These are phyloP conservation scores for Luffa acutangula DNA, from an alignment of 306 rosid genomes.

Conservation along the genomic window DNA sequence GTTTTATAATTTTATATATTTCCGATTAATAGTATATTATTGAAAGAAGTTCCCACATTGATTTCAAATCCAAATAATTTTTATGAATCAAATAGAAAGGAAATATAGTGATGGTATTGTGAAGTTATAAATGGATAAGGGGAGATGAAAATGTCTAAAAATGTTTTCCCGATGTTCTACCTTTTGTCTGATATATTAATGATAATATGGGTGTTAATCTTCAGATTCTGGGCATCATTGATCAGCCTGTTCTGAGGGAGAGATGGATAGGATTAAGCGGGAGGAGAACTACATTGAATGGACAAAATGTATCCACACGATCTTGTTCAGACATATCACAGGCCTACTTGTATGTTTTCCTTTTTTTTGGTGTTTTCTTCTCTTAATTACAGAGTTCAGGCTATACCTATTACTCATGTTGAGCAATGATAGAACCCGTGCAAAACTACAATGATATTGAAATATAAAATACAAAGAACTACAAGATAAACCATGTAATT, in stretches of 20 bases:
- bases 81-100: background rate
- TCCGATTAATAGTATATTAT: background rate
- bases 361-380: background rate
- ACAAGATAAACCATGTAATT: too few relatives aligned
- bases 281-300: slow-evolving; percentile 63
- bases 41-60: background rate
- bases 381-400: background rate
- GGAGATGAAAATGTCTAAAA: background rate
- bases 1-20: background rate
- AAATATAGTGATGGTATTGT: background rate
- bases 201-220: background rate
- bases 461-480: too few relatives aligned
- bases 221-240: slow-evolving; percentile 87
- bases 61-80: background rate
- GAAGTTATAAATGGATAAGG: background rate
- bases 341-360: slow-evolving; percentile 63
- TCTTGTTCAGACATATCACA: slow-evolving; percentile 50
- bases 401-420: background rate
- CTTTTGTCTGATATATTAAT: background rate
- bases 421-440: background rate
- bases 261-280: slow-evolving; percentile 89
- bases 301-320: slow-evolving; percentile 69
- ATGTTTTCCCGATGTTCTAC: background rate
- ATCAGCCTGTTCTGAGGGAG: slow-evolving; percentile 83
- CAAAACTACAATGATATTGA: too few relatives aligned